These are phyloP conservation scores for Cryptococcus sp. DNA, from an alignment of 1,284 basidiomycete genomes.

Conservation along the genomic window DNA sequence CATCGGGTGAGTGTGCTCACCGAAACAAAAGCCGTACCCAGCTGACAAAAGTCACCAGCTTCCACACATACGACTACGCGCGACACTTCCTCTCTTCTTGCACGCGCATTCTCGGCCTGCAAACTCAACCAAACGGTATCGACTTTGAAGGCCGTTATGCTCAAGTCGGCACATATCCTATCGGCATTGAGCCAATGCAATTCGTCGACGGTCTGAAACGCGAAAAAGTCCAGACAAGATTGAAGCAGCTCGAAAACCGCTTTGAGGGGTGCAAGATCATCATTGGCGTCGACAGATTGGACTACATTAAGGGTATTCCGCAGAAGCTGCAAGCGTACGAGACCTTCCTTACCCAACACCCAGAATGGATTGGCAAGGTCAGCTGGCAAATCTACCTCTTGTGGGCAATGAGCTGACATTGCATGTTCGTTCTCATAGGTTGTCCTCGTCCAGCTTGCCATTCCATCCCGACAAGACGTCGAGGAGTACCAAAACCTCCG, in stretches of 20 bases:
- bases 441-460: constrained; percentile 93
- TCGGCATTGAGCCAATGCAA: constrained; percentile 92
- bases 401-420: background rate
- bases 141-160: constrained; percentile 93
- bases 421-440: constrained; percentile 58
- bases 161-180: constrained; percentile 97
- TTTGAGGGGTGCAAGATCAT: constrained; percentile 97
- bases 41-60: constrained; percentile 51
- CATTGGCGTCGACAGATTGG: constrained; percentile 94
- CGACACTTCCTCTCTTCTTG: constrained; percentile 98
- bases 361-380: constrained; percentile 98
- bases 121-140: constrained; percentile 97
- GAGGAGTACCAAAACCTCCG: constrained; percentile 99
- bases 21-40: background rate
- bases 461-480: constrained; percentile 95
- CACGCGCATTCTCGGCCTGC: constrained; percentile 91
- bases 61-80: constrained; percentile 99
- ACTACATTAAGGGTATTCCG: constrained; percentile 99
- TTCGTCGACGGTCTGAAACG: constrained; percentile 86
- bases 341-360: constrained; percentile 93
- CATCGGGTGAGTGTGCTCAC: constrained; percentile 61
- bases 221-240: constrained; percentile 74
- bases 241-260: constrained; percentile 78
- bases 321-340: constrained; percentile 97
- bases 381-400: constrained; percentile 7